phyloP scores from a whole-genome alignment of 306 rosid genomes.

The Quercus variabilis region DNA sequence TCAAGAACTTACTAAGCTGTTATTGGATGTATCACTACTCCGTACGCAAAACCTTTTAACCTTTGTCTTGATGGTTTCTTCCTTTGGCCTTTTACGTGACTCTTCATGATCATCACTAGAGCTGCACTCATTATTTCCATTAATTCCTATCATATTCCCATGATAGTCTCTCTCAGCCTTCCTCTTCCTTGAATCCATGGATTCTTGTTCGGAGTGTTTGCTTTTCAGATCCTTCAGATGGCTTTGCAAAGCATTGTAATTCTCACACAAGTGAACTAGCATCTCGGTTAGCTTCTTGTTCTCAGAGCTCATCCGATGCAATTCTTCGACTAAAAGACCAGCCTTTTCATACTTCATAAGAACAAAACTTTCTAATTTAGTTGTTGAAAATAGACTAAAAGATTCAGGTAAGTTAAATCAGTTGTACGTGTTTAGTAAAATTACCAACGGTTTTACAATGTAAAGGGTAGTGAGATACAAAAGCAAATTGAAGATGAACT shows the following conservation, averaged over 20 bases:
- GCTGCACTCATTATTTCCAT: constrained; percentile 38
- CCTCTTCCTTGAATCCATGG: constrained; percentile 40
- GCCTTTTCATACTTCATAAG: constrained; percentile 11
- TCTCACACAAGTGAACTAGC: constrained; percentile 39
- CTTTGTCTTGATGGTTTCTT: constrained; percentile 36
- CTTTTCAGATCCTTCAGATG: constrained; percentile 37
- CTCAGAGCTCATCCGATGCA: constrained; percentile 52
- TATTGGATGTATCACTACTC: constrained; percentile 51
- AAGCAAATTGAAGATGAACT: neutral
- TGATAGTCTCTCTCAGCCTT: constrained; percentile 29
- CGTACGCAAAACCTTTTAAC: constrained; percentile 54
- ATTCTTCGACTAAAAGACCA: constrained; percentile 38
- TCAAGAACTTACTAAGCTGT: constrained; percentile 51
- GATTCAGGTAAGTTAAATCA: neutral
- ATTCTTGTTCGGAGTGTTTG: constrained; percentile 21
- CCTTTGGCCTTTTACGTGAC: constrained; percentile 39
- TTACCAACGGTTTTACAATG: neutral
- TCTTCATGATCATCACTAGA: constrained; percentile 40
- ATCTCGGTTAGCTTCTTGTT: constrained; percentile 51
- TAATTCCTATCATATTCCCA: neutral
- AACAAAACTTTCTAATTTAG: neutral
- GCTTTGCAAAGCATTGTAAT: constrained; percentile 38
- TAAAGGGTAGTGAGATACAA: neutral
- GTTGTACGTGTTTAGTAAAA: too few species aligned
- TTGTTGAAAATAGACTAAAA: neutral